phyloP scores from a whole-genome alignment of 768 basidiomycete species.

The Boletus pseudo-olivaceus region DNA sequence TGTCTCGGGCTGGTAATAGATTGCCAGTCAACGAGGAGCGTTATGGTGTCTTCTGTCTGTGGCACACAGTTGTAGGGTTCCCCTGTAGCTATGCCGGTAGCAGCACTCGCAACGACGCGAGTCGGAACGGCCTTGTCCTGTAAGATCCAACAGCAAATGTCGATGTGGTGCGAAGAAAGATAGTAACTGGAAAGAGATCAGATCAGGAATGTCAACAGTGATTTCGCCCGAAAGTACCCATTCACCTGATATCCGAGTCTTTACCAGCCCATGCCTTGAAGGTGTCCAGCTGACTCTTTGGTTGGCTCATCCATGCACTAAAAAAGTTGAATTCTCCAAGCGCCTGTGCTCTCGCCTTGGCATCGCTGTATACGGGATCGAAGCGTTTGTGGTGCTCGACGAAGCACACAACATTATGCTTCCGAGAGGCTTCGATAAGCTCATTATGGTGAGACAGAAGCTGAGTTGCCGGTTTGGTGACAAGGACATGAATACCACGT shows the following conservation, averaged over 20 bases:
- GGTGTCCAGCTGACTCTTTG: conserved; percentile 90
- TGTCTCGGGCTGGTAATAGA: conserved; percentile 71
- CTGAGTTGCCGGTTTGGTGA: conserved; percentile 92
- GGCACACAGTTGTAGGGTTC: conserved; percentile 86
- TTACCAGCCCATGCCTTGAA: conserved; percentile 95
- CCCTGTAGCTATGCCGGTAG: conserved; percentile 85
- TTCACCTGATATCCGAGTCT: conserved; percentile 85
- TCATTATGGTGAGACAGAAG: conserved; percentile 78
- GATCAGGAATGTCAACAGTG: not conserved
- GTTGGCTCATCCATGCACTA: conserved; percentile 97
- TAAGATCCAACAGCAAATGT: conserved; percentile 83
- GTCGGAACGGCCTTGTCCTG: conserved; percentile 74
- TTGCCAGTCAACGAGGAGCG: conserved; percentile 92
- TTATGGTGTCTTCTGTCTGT: conserved; percentile 92
- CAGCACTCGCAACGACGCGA: conserved; percentile 86
- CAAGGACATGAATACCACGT: conserved; percentile 79
- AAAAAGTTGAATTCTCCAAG: conserved; percentile 95
- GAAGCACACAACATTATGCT: conserved; percentile 81
- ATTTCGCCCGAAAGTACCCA: not conserved
- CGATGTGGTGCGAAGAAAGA: conserved; percentile 92
- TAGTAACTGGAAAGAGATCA: conserved; percentile 61
- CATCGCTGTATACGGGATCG: conserved; percentile 92
- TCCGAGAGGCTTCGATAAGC: conserved; percentile 70
- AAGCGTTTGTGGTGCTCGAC: conserved; percentile 95
- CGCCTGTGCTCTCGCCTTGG: conserved; percentile 66